Conservation (phyloP, 2,329 filamentous ascomycete species). For the Hansfordia pulvinata region DNA sequence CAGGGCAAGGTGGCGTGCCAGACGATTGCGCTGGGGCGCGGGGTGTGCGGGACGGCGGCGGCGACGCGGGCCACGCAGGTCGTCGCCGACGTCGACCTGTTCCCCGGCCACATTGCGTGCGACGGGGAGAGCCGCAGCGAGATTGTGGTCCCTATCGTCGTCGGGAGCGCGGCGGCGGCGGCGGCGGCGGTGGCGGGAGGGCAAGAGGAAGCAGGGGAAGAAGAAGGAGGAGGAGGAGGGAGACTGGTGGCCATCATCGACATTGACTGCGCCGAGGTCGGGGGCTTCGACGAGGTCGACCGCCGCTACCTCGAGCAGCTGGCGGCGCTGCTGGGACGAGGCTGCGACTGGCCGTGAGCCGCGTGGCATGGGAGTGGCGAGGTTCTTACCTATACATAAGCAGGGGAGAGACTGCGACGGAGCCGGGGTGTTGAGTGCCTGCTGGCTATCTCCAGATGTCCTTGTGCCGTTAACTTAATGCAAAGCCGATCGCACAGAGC, state of each 20-base stretch:
- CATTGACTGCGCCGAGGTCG: slow-evolving; percentile 55
- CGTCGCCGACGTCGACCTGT: slow-evolving; percentile 55
- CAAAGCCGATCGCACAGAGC: too few species aligned
- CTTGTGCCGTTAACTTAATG: too few species aligned
- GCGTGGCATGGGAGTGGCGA: too few species aligned
- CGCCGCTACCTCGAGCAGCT: slow-evolving; percentile 51
- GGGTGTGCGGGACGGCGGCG: slow-evolving; percentile 65
- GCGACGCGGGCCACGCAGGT: slow-evolving; percentile 47
- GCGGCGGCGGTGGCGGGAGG: too few species aligned
- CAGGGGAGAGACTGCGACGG: too few species aligned
- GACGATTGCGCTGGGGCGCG: slow-evolving; percentile 57
- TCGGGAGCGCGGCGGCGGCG: too few species aligned
- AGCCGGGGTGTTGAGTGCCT: too few species aligned
- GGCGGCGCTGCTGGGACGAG: slow-evolving; percentile 40
- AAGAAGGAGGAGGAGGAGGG: slow-evolving; percentile 13
- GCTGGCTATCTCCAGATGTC: too few species aligned
- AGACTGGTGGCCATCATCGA: slow-evolving; percentile 65
- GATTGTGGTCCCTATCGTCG: slow-evolving; percentile 64
- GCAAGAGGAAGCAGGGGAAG: slow-evolving; percentile 13
- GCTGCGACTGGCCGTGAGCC: slow-evolving; percentile 62
- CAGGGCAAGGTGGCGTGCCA: slow-evolving; percentile 73
- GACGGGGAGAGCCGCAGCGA: slow-evolving; percentile 65
- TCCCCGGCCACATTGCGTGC: slow-evolving; percentile 73
- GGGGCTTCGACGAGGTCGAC: slow-evolving; percentile 60
- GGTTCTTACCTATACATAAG: too few species aligned